Base-by-base conservation (phyloP, 306 rosid genomes). In the Ziziphus jujuba region DNA sequence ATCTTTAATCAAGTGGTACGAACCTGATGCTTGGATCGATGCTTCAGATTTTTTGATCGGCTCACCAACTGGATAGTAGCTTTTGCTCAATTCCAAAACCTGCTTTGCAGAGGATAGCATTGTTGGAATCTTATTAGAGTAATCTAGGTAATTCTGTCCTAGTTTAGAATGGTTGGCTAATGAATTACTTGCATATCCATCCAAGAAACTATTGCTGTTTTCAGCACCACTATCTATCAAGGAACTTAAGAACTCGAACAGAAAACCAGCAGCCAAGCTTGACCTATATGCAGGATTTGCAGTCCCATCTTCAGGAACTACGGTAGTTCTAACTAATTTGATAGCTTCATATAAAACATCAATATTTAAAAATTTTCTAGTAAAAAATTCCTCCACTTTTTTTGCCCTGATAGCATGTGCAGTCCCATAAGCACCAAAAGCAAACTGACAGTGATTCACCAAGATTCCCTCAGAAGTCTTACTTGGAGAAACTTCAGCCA, bases 21-120 rank as follows among this genome's bases (percentile, higher is more conserved):
- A 28, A 92, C 98, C 98, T 75, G 98, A 89, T 47, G 98, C 95
- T 81, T 92, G 97, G 51, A 87, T 51, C 34, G 83, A 76, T 72
- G 97, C 92, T 67, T 89, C 92, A 9, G 85, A 79, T 83, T 92
- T 92, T 22, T 17, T 25, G 59, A 83, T 65, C 65, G 97, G 76
- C 77, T 80, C 69, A 23, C 98, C 98, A 71, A 92, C 65, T 4
- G 98, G 96, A 82, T 59, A 66, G 74, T 86, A 80, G 43, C 79
- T 82, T 43, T 63, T 61, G 11, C 84, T 76, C 67, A 75, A 54
- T 76, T 77, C 82, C 47, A 92, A 34, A 24, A 75, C 52, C 81
- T 92, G 97, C 66, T 80, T 83, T 50, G 88, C 88, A 74, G 93
- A 83, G 45, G 92, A 84, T 47, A 87, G 76, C 54, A 87, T 57